These are phyloP conservation scores for Erodium maritimum DNA, from an alignment of 345 rosid species.

Conservation along the genomic window DNA sequence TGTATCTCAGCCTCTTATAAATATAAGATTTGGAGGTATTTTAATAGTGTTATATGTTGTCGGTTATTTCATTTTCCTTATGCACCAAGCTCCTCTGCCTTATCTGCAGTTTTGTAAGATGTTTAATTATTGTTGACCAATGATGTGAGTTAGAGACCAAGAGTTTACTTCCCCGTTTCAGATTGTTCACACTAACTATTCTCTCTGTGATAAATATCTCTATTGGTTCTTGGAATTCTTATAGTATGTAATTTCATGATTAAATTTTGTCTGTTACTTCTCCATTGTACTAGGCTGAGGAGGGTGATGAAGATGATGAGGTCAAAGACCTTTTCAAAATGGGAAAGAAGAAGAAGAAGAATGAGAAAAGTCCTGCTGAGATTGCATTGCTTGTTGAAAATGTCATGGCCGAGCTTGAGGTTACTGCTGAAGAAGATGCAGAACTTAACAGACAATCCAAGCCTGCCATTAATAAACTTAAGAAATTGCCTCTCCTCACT, in stretches of 20 bases:
- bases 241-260: constrained; percentile 1
- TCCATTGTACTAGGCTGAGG: constrained; percentile 55
- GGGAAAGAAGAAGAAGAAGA: constrained; percentile 82
- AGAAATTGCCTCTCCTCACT: constrained; percentile 74
- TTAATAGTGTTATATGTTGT: too few species aligned
- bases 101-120: too few species aligned
- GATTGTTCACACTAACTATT: not conserved
- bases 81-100: too few species aligned
- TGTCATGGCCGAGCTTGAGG: constrained; percentile 96
- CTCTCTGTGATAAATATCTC: not conserved
- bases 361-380: constrained; percentile 85
- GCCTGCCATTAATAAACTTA: constrained; percentile 91
- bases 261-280: not conserved
- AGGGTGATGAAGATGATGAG: constrained; percentile 82
- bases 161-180: too few species aligned
- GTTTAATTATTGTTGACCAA: too few species aligned
- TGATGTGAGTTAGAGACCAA: too few species aligned
- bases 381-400: constrained; percentile 76
- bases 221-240: not conserved
- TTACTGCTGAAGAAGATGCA: constrained; percentile 87
- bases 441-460: constrained; percentile 71
- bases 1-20: not conserved
- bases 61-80: too few species aligned
- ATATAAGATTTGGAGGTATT: too few species aligned
- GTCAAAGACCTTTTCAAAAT: constrained; percentile 69